Conservation (phyloP, 2,329 filamentous ascomycete genomes). For the Penicillium brasilianum region DNA sequence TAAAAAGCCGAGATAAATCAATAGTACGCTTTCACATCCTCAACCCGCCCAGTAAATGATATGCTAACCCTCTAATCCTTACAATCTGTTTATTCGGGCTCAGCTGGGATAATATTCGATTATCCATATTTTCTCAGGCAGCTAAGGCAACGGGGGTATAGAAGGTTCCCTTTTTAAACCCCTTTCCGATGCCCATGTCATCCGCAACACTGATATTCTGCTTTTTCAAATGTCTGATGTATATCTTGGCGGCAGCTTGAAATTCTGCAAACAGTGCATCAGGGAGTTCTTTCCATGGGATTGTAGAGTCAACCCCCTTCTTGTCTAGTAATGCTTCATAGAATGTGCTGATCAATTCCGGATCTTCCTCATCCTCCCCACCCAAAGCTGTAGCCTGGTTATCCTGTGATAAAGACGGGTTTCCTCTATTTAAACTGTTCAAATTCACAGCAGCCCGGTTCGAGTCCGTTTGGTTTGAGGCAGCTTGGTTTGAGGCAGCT, state of each 20-base stretch:
- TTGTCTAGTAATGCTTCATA: not conserved
- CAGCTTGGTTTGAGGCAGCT: not conserved
- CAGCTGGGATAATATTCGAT: not conserved
- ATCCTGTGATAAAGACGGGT: not conserved
- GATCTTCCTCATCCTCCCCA: not conserved
- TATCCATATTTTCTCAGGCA: not conserved
- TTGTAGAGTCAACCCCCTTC: slow-evolving; percentile 2
- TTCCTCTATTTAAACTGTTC: not conserved
- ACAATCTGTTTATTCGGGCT: not conserved
- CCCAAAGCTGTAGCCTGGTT: not conserved
- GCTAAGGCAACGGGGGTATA: not conserved
- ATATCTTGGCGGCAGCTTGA: slow-evolving; percentile 4
- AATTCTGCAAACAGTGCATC: slow-evolving; percentile 5
- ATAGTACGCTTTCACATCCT: not conserved
- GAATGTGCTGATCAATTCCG: not conserved
- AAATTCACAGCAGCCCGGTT: not conserved
- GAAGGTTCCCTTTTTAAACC: not conserved
- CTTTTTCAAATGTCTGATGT: slow-evolving; percentile 2
- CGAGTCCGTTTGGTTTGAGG: not conserved
- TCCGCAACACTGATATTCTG: not conserved
- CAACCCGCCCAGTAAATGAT: not conserved
- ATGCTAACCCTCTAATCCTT: not conserved
- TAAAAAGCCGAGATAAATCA: not conserved
- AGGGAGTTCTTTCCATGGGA: slow-evolving; percentile 4
- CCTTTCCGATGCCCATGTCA: not conserved